Base-by-base conservation (phyloP, 495 filamentous ascomycete genomes). In the Neurospora sp. region DNA sequence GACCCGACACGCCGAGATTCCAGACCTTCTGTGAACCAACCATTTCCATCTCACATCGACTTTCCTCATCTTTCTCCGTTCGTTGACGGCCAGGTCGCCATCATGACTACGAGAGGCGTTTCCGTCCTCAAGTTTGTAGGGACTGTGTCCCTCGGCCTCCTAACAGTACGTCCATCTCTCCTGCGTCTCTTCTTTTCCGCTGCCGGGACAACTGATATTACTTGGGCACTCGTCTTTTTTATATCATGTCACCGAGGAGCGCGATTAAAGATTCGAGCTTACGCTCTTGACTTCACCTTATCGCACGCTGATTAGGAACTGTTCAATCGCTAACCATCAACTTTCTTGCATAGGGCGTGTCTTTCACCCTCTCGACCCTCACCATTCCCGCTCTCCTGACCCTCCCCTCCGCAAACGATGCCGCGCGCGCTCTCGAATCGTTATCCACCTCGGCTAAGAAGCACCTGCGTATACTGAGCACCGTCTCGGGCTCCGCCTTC, bases 71-170 rank as follows among this genome's bases (percentile, higher is more conserved):
- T 35, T 35, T 4, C 35, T 35, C 35, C 35, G 35, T 35, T 59
- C 47, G 47, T 27, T 59, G 44, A 47, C 44, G 44, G 44, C 3
- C 44, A 47, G 72, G 73, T 76, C 70, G 77, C 74, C 76, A 84
- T 74, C 75, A 96, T 96, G 93, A 85, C 90, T 71, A 86, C 88
- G 73, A 85, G 84, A 71, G 88, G 86, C 77, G 84, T 96, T 79
- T 88, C 92, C 53, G 82, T 91, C 79, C 87, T 90, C 81, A 97
- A 97, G 82, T 97, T 97, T 81, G 90, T 97, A 72, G 94, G 94
- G 76, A 94, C 93, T 37, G 87, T 97, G 72, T 93, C 90, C 69
- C 86, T 97, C 39, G 94, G 94, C 72, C 87, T 97, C 27, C 81
- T 97, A 79, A 97, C 94, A 37, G 93, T 96, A 89, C 77, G 87